Percentiles rank a stretch among this genome's conserved stretches.
Evolutionary conservation across 1,284 basidiomycete genomes (phyloP).

Genomic region (Agroathelia rolfsii): DNA sequence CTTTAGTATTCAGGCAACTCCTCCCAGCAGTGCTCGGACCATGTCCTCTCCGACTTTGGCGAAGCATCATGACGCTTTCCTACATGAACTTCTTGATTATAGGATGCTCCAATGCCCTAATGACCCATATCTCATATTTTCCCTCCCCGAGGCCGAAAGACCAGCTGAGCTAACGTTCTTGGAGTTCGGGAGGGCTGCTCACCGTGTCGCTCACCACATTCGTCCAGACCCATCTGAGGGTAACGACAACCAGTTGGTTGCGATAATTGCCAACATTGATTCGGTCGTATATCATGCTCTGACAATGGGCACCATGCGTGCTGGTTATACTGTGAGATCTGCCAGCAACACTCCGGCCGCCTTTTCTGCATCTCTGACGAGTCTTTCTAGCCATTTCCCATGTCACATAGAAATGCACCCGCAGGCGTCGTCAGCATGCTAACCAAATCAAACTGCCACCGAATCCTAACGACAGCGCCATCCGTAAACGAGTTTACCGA

Average conservation of each 20-base stretch:
- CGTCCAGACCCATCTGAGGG: too few relatives aligned
- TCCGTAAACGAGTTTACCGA: slow-evolving; percentile 15
- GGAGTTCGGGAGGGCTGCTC: slow-evolving; percentile 24
- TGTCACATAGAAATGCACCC: slow-evolving; percentile 20
- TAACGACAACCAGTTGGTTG: slow-evolving; percentile 20
- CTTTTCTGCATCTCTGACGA: slow-evolving; percentile 15
- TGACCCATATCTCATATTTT: too few relatives aligned
- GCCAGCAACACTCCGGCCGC: slow-evolving; percentile 13
- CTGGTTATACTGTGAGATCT: slow-evolving; percentile 23
- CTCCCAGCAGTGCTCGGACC: too few relatives aligned
- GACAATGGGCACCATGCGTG: slow-evolving; percentile 19
- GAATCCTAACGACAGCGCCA: slow-evolving; percentile 15
- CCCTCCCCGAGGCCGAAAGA: too few relatives aligned
- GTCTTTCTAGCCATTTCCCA: slow-evolving; percentile 22
- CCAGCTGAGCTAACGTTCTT: slow-evolving; percentile 17
- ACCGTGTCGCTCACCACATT: slow-evolving; percentile 20
- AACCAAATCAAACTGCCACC: slow-evolving; percentile 15
- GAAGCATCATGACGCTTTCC: too few relatives aligned
- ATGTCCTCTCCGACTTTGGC: too few relatives aligned
- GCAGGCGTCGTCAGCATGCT: slow-evolving; percentile 18
- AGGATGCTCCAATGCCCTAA: too few relatives aligned
- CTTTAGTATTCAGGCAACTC: too few relatives aligned
- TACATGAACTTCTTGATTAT: too few relatives aligned
- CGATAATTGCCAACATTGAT: slow-evolving; percentile 22
- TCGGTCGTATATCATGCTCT: slow-evolving; percentile 23